Percentiles rank a stretch among this genome's conserved stretches.
Evolutionary conservation across 2,329 filamentous ascomycete species (phyloP).

Genomic region (Decorospora gaudefroyi): DNA sequence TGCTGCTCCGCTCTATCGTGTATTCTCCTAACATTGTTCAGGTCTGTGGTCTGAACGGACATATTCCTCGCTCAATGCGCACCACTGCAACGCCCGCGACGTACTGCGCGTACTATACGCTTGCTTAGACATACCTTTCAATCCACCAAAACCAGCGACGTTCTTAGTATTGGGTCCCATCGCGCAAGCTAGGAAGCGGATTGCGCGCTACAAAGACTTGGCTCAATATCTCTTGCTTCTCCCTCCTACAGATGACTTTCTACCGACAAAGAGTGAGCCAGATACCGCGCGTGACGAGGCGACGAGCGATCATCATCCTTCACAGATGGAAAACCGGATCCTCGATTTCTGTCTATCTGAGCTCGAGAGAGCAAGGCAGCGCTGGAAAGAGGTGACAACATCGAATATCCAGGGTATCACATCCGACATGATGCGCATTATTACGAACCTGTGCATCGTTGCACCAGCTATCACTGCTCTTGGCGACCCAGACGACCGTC

Average conservation of each 20-base stretch:
- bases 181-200: slow-evolving; percentile 52
- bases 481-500: slow-evolving; percentile 26
- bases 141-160: slow-evolving; percentile 23
- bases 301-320: slow-evolving; percentile 24
- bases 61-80: slow-evolving; percentile 67
- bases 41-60: slow-evolving; percentile 61
- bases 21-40: slow-evolving; percentile 26
- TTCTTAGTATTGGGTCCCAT: slow-evolving; percentile 49
- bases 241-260: slow-evolving; percentile 17
- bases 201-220: slow-evolving; percentile 49
- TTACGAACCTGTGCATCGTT: slow-evolving; percentile 56
- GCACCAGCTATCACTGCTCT: slow-evolving; percentile 40
- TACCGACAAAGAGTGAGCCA: slow-evolving; percentile 2
- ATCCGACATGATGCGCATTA: slow-evolving; percentile 55
- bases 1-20: background rate
- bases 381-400: slow-evolving; percentile 51
- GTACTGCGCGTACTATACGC: slow-evolving; percentile 70
- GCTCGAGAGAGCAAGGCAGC: slow-evolving; percentile 51
- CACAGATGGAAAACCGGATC: slow-evolving; percentile 39
- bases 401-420: slow-evolving; percentile 55
- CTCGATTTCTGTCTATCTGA: slow-evolving; percentile 55
- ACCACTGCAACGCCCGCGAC: slow-evolving; percentile 67
- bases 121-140: slow-evolving; percentile 63
- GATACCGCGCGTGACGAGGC: slow-evolving; percentile 8
- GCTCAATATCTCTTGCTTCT: slow-evolving; percentile 57